phyloP scores from a whole-genome alignment of 495 filamentous ascomycete genomes.

The Tuber indicum region DNA sequence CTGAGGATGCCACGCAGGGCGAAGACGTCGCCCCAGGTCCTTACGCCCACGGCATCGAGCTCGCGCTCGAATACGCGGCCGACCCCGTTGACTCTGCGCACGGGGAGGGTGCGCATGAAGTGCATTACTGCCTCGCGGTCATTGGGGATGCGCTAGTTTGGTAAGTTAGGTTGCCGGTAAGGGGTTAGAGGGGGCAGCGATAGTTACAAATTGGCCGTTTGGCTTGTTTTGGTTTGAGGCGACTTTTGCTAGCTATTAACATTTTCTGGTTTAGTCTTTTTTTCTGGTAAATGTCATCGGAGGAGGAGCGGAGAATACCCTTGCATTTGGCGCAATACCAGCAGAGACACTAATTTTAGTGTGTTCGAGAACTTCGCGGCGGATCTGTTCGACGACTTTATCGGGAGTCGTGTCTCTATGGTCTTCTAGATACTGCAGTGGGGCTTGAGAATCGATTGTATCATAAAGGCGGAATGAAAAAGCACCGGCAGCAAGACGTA shows the following conservation, averaged over 20 bases:
- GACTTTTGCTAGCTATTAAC: slow-evolving; percentile 72
- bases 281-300: not conserved
- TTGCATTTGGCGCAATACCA: slow-evolving; percentile 87
- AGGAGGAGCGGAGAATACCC: slow-evolving; percentile 13
- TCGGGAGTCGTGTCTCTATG: slow-evolving; percentile 59
- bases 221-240: slow-evolving; percentile 92
- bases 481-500: not conserved
- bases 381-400: slow-evolving; percentile 67
- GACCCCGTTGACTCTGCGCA: slow-evolving; percentile 86
- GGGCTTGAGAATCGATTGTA: not conserved
- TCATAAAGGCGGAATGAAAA: not conserved
- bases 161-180: not conserved
- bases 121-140: slow-evolving; percentile 66
- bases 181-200: not conserved
- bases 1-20: slow-evolving; percentile 36
- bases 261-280: slow-evolving; percentile 8
- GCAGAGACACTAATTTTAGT: slow-evolving; percentile 86
- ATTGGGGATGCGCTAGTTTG: slow-evolving; percentile 51
- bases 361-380: slow-evolving; percentile 65
- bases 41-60: slow-evolving; percentile 76
- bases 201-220: slow-evolving; percentile 70
- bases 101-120: slow-evolving; percentile 77
- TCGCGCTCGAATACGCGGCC: slow-evolving; percentile 93
- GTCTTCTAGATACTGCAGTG: slow-evolving; percentile 59
- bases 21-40: slow-evolving; percentile 86